phyloP scores from a whole-genome alignment of 495 filamentous ascomycete species.

The Hypoxylon fuscum region DNA sequence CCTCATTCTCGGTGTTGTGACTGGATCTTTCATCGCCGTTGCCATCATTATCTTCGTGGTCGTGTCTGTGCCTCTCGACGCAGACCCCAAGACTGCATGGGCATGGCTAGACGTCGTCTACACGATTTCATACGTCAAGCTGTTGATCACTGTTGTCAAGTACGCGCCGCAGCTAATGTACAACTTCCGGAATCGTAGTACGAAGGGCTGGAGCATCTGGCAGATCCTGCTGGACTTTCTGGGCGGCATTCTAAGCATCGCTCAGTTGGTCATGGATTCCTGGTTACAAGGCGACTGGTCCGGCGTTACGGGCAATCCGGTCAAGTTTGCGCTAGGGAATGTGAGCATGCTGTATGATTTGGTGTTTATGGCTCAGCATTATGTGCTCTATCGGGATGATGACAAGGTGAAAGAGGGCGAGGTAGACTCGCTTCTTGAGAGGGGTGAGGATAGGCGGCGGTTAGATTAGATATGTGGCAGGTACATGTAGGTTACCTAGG shows the following conservation, averaged over 20 bases:
- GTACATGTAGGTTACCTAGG: too few species aligned
- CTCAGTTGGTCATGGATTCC: slow-evolving; percentile 84
- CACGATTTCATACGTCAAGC: slow-evolving; percentile 82
- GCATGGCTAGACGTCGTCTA: slow-evolving; percentile 70
- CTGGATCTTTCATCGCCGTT: slow-evolving; percentile 70
- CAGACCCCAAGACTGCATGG: slow-evolving; percentile 53
- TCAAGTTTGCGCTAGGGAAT: slow-evolving; percentile 86
- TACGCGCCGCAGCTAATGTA: slow-evolving; percentile 87
- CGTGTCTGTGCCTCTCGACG: slow-evolving; percentile 59
- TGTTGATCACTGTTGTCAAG: slow-evolving; percentile 88
- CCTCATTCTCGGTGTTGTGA: slow-evolving; percentile 70
- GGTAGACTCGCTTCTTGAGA: slow-evolving; percentile 48
- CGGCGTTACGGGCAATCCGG: slow-evolving; percentile 88
- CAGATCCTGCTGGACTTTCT: slow-evolving; percentile 86
- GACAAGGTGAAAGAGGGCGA: slow-evolving; percentile 40
- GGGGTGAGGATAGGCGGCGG: slow-evolving; percentile 46
- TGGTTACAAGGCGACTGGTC: slow-evolving; percentile 87
- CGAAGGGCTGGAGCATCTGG: slow-evolving; percentile 84
- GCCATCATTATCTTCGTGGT: slow-evolving; percentile 65
- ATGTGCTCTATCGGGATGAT: slow-evolving; percentile 69
- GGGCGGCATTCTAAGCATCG: slow-evolving; percentile 83
- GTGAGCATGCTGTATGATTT: slow-evolving; percentile 86
- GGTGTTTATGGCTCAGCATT: slow-evolving; percentile 89
- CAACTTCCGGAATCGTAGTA: slow-evolving; percentile 85
- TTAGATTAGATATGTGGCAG: too few species aligned